Evolutionary conservation across 345 rosid species (phyloP).

Genomic region (Populus alba): DNA sequence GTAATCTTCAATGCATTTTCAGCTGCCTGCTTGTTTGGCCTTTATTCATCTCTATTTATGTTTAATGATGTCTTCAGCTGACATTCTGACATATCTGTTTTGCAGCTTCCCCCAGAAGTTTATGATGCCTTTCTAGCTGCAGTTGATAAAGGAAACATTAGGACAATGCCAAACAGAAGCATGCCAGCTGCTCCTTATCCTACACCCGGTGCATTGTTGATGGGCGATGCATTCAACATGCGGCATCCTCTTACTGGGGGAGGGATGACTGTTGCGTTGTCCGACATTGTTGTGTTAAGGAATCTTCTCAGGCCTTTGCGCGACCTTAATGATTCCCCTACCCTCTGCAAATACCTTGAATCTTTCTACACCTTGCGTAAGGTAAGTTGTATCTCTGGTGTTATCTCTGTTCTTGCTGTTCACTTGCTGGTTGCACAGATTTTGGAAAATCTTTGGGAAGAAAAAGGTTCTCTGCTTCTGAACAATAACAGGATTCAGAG

Average conservation of each 20-base stretch:
- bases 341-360: constrained; percentile 28
- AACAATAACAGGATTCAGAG: background rate
- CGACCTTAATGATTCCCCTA: constrained; percentile 21
- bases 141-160: constrained; percentile 28
- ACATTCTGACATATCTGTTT: background rate
- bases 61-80: background rate
- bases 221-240: constrained; percentile 38
- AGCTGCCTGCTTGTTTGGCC: background rate
- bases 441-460: background rate
- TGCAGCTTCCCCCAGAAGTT: constrained; percentile 30
- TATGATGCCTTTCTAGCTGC: constrained; percentile 27
- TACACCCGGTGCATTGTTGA: constrained; percentile 30
- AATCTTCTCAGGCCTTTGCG: constrained; percentile 25
- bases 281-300: constrained; percentile 33
- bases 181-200: constrained; percentile 36
- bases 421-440: background rate
- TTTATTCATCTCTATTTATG: background rate
- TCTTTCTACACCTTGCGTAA: constrained; percentile 36
- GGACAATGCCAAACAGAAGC: constrained; percentile 37
- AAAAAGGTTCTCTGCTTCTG: background rate
- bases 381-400: constrained; percentile 3
- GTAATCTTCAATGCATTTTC: background rate
- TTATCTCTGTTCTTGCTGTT: background rate
- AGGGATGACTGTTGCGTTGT: constrained; percentile 34
- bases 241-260: constrained; percentile 37